phyloP scores from a whole-genome alignment of 495 filamentous ascomycete species.

The Penicillium canescens region DNA sequence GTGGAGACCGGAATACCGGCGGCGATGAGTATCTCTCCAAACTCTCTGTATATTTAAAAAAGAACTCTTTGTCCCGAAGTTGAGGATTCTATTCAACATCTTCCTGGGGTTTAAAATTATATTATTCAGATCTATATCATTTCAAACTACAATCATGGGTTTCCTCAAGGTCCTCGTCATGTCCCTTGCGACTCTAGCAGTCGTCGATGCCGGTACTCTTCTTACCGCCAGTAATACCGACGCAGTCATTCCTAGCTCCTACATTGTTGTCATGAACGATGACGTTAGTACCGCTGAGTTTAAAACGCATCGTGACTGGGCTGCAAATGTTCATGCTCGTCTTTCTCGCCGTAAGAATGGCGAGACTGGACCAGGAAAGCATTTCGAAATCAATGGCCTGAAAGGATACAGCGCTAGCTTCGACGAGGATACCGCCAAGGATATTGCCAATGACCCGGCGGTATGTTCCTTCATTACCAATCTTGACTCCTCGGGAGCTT shows the following conservation, averaged over 20 bases:
- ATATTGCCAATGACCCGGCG: constrained; percentile 79
- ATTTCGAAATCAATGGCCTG: constrained; percentile 17
- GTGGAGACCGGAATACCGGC: constrained; percentile 10
- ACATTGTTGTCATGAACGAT: constrained; percentile 20
- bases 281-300: constrained; percentile 11
- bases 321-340: constrained; percentile 10
- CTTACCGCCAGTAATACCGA: constrained; percentile 5
- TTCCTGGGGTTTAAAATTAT: constrained; percentile 3
- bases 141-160: constrained; percentile 9
- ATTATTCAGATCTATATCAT: constrained; percentile 5
- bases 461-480: constrained; percentile 53
- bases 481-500: neutral
- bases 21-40: constrained; percentile 6
- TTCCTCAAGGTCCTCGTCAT: constrained; percentile 10
- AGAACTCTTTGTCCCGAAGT: constrained; percentile 1
- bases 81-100: constrained; percentile 8
- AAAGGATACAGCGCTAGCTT: constrained; percentile 44
- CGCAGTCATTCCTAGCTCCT: constrained; percentile 13
- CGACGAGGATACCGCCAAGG: constrained; percentile 74
- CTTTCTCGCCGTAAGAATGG: neutral
- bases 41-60: constrained; percentile 5
- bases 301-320: constrained; percentile 8
- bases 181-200: constrained; percentile 15
- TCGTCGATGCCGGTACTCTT: constrained; percentile 10
- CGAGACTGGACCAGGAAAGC: constrained; percentile 13